Conservation (phyloP, 2,329 filamentous ascomycete genomes). For the Sporothrix pallida region DNA sequence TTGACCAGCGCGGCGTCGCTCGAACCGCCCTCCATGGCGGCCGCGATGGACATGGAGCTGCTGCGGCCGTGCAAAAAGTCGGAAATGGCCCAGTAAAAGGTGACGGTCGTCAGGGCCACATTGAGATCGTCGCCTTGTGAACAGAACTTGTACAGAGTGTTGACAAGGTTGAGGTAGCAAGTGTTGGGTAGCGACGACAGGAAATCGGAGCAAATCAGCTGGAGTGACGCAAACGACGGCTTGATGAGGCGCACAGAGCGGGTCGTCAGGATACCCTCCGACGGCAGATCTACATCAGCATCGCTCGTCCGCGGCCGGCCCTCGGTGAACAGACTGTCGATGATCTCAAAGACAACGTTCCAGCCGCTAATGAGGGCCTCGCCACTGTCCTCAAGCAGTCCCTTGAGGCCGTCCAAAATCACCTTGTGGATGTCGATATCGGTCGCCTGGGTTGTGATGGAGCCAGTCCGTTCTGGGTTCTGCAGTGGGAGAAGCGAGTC, state of each 20-base stretch:
- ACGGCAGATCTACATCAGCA: slow-evolving; percentile 37
- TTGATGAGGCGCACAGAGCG: slow-evolving; percentile 78
- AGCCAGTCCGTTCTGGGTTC: slow-evolving; percentile 56
- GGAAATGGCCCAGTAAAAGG: slow-evolving; percentile 94
- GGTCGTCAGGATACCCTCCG: slow-evolving; percentile 51
- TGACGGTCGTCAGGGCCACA: slow-evolving; percentile 93
- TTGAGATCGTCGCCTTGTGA: slow-evolving; percentile 91
- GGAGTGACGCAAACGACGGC: slow-evolving; percentile 84
- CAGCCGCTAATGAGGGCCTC: slow-evolving; percentile 84
- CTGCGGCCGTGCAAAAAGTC: slow-evolving; percentile 76
- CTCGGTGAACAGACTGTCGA: slow-evolving; percentile 77
- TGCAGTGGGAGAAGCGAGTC: slow-evolving; percentile 66
- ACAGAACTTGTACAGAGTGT: slow-evolving; percentile 88
- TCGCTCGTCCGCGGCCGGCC: slow-evolving; percentile 38
- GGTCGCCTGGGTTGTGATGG: slow-evolving; percentile 64
- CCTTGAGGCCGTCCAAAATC: slow-evolving; percentile 78
- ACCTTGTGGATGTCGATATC: slow-evolving; percentile 82
- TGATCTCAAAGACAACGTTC: slow-evolving; percentile 83
- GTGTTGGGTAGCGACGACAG: slow-evolving; percentile 72
- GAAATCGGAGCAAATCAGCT: slow-evolving; percentile 95
- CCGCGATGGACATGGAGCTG: slow-evolving; percentile 62
- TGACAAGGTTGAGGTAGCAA: slow-evolving; percentile 78
- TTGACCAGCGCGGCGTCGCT: slow-evolving; percentile 63
- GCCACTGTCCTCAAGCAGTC: slow-evolving; percentile 84
- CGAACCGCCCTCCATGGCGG: slow-evolving; percentile 59